Evolutionary conservation across 345 rosid genomes (phyloP).

Genomic region (Tarenaya hassleriana): DNA sequence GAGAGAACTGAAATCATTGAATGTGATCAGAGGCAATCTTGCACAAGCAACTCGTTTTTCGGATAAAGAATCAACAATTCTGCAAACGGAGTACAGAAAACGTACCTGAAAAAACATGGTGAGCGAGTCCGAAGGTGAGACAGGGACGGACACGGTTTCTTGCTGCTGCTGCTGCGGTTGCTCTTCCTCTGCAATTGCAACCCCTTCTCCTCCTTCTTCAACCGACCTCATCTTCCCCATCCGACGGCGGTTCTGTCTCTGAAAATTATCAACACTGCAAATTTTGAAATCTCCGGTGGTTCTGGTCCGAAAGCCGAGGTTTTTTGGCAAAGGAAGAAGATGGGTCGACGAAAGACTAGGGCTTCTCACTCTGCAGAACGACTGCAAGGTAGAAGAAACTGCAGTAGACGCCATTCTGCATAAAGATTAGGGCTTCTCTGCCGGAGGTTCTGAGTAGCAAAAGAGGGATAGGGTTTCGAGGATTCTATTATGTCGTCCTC

Average conservation of each 20-base stretch:
- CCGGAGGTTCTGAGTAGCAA: slow-evolving; percentile 5
- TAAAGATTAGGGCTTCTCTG: too few relatives aligned
- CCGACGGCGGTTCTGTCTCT: slow-evolving; percentile 18
- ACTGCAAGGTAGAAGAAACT: slow-evolving; percentile 32
- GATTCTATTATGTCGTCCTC: too few relatives aligned
- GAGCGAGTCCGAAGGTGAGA: slow-evolving; percentile 86
- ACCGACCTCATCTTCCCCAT: slow-evolving; percentile 37
- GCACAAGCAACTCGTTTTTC: too few relatives aligned
- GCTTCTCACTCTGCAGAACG: slow-evolving; percentile 18
- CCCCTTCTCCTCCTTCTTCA: slow-evolving; percentile 48
- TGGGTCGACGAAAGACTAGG: slow-evolving; percentile 24
- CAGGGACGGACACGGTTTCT: slow-evolving; percentile 65
- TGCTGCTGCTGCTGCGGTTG: slow-evolving; percentile 30
- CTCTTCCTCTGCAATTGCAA: slow-evolving; percentile 36
- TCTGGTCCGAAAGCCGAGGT: slow-evolving; percentile 30
- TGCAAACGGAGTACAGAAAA: too few relatives aligned
- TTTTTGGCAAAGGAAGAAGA: slow-evolving; percentile 16
- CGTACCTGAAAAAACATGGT: slow-evolving; percentile 77
- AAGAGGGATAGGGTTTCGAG: neutral
- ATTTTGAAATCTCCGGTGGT: slow-evolving; percentile 4
- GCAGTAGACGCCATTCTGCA: slow-evolving; percentile 52
- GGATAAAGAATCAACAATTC: too few relatives aligned
- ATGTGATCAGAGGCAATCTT: too few relatives aligned
- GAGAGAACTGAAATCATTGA: too few relatives aligned
- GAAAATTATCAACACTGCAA: too few relatives aligned